Percentiles rank a stretch among this genome's conserved stretches.
Evolutionary conservation across 2,329 filamentous ascomycete genomes (phyloP).

Genomic region (Coleophoma cylindrospora): DNA sequence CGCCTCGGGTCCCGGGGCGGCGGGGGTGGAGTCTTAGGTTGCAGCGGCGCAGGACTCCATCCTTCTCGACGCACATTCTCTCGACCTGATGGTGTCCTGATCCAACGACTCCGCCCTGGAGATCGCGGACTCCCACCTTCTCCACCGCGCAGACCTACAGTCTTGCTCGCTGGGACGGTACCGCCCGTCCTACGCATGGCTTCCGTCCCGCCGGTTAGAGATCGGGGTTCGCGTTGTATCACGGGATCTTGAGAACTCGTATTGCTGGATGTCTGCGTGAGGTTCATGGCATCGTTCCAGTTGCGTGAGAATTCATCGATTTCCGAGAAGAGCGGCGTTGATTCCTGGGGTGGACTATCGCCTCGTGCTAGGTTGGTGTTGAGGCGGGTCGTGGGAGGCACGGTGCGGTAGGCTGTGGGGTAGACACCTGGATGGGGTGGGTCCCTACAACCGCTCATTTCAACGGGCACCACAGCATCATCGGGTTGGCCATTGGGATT

Average conservation of each 20-base stretch:
- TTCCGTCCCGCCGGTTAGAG: background rate
- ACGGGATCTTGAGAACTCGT: background rate
- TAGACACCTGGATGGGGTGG: background rate
- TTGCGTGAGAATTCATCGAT: background rate
- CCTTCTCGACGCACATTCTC: background rate
- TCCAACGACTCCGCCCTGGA: background rate
- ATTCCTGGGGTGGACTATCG: background rate
- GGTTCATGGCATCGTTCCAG: background rate
- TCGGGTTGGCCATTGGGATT: no score
- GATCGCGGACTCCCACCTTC: background rate
- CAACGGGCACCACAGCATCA: no score
- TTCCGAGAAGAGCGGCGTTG: background rate
- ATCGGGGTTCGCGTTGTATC: background rate
- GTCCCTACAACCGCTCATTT: no score
- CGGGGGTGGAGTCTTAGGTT: background rate
- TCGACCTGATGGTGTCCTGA: background rate
- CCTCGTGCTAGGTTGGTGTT: background rate
- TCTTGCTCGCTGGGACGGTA: no score
- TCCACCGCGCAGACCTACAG: background rate
- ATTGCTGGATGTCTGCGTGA: background rate
- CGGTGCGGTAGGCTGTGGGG: background rate
- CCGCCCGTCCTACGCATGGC: background rate
- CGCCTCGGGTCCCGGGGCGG: background rate
- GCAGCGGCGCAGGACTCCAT: constrained; percentile 1
- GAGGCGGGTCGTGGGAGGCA: background rate